Evolutionary conservation across 2,329 filamentous ascomycete species (phyloP).

Genomic region (Huntiella savannae): DNA sequence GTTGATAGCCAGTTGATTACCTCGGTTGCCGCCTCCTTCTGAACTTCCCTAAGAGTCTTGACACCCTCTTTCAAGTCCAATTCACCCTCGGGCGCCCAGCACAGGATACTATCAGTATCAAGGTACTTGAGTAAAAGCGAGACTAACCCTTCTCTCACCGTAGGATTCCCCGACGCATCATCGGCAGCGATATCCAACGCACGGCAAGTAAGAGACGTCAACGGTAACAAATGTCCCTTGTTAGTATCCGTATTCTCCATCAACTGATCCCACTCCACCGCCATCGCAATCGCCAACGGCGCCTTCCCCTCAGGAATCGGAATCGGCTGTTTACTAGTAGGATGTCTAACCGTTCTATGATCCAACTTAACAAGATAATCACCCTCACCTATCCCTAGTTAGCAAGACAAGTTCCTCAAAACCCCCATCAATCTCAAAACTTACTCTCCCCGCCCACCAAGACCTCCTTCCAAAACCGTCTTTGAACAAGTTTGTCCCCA

Average conservation of each 20-base stretch:
- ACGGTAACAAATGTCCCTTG: conserved; percentile 70
- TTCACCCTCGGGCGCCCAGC: conserved; percentile 51
- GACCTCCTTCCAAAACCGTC: conserved; percentile 81
- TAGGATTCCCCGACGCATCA: conserved; percentile 30
- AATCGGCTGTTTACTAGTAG: conserved; percentile 50
- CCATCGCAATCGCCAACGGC: conserved; percentile 67
- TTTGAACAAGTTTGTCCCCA: conserved; percentile 29
- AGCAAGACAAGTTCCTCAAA: too few species aligned
- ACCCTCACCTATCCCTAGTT: too few species aligned
- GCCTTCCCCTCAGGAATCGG: conserved; percentile 56
- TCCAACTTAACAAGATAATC: conserved; percentile 25
- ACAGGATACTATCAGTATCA: conserved; percentile 79
- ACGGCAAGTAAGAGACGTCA: conserved; percentile 70
- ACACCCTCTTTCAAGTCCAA: conserved; percentile 21
- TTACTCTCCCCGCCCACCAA: conserved; percentile 48
- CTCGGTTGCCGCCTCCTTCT: conserved; percentile 48
- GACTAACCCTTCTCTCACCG: conserved; percentile 44
- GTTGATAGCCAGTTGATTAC: conserved; percentile 54
- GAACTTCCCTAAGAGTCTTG: conserved; percentile 47
- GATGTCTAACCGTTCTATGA: conserved; percentile 57
- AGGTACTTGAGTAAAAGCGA: conserved; percentile 64
- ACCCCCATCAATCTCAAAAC: conserved; percentile 7
- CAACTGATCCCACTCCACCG: conserved; percentile 82
- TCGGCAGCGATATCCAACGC: conserved; percentile 63
- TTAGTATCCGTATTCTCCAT: conserved; percentile 66